These are phyloP conservation scores for Amauroascus niger DNA, from an alignment of 2,329 filamentous ascomycete species.

Conservation along the genomic window DNA sequence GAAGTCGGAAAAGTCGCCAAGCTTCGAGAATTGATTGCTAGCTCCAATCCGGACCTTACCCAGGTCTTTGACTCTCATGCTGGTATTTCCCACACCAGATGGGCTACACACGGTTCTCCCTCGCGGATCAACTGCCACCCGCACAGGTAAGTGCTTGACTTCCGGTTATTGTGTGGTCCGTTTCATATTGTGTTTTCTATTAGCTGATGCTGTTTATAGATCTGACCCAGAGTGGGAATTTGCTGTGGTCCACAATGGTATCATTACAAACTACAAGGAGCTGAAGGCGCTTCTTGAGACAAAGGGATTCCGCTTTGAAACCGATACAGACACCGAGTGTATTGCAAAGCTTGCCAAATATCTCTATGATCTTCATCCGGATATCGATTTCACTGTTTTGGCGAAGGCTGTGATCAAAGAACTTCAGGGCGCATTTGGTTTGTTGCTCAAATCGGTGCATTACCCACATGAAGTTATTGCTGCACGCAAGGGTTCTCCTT, in stretches of 20 bases:
- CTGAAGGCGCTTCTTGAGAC: slow-evolving; percentile 81
- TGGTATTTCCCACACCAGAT: slow-evolving; percentile 96
- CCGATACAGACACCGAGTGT: slow-evolving; percentile 97
- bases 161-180: background rate
- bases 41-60: slow-evolving; percentile 70
- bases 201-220: slow-evolving; percentile 38
- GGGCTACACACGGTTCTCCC: slow-evolving; percentile 94
- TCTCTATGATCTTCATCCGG: slow-evolving; percentile 87
- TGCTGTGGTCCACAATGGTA: slow-evolving; percentile 95
- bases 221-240: slow-evolving; percentile 96
- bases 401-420: slow-evolving; percentile 98
- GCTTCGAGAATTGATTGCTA: slow-evolving; percentile 83
- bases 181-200: background rate
- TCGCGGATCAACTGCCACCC: slow-evolving; percentile 96
- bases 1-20: slow-evolving; percentile 99
- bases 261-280: slow-evolving; percentile 99
- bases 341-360: slow-evolving; percentile 99
- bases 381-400: slow-evolving; percentile 90
- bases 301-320: slow-evolving; percentile 99
- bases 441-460: slow-evolving; percentile 96
- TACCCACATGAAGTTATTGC: slow-evolving; percentile 97
- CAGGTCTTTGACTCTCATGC: slow-evolving; percentile 97
- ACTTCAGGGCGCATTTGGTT: slow-evolving; percentile 92
- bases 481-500: slow-evolving; percentile 92
- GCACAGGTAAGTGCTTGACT: slow-evolving; percentile 65